These are phyloP conservation scores for Glycyrrhiza uralensis DNA, from an alignment of 306 rosid genomes.

Conservation along the genomic window DNA sequence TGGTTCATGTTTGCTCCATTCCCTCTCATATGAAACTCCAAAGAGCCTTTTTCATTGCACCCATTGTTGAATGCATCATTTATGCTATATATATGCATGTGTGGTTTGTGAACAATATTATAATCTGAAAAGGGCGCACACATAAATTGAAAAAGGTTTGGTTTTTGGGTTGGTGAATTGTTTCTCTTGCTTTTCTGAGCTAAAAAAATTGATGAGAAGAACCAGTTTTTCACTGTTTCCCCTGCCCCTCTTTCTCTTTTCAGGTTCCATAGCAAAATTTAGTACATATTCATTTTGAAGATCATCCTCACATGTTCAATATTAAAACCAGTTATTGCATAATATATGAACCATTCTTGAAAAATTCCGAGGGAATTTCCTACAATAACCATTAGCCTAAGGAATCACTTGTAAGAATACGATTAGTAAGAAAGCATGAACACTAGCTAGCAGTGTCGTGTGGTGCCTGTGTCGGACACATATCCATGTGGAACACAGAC, in stretches of 20 bases:
- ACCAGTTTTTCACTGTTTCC: background rate
- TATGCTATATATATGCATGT: no score
- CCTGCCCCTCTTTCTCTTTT: background rate
- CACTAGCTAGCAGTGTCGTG: no score
- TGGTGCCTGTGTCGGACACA: background rate
- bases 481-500: no score
- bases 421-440: no score
- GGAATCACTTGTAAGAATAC: background rate
- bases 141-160: no score
- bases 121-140: no score
- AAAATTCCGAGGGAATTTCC: no score
- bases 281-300: no score
- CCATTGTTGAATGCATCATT: no score
- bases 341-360: no score
- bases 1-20: slow-evolving; percentile 27
- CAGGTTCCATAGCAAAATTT: no score
- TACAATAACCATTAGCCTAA: background rate
- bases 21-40: slow-evolving; percentile 31
- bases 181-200: background rate
- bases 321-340: background rate
- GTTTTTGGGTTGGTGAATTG: background rate
- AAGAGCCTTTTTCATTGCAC: background rate
- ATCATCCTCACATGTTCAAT: background rate
- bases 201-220: background rate
- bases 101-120: no score